phyloP scores from a whole-genome alignment of 257 asterid genomes.

The Echium plantagineum region DNA sequence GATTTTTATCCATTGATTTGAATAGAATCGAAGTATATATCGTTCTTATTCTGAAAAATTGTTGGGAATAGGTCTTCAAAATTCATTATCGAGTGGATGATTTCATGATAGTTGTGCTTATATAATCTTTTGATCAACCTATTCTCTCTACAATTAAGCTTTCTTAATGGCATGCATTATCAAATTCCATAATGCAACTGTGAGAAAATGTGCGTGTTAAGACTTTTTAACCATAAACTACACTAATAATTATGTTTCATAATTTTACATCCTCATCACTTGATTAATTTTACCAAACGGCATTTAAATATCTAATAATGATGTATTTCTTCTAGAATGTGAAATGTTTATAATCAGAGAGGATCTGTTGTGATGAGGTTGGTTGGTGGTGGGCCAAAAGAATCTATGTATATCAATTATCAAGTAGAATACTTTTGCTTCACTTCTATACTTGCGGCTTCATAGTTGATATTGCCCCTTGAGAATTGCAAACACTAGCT shows the following conservation, averaged over 20 bases:
- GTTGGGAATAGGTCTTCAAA: no score
- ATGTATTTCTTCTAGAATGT: constrained; percentile 3
- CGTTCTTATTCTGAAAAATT: no score
- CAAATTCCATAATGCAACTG: no score
- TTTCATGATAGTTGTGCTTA: no score
- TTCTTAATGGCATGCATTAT: no score
- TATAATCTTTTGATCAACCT: no score
- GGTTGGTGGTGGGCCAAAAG: constrained; percentile 5
- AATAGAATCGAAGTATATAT: no score
- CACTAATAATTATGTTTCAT: constrained; percentile 13
- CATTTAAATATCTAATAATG: no score
- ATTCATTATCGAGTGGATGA: no score
- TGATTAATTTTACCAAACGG: not conserved
- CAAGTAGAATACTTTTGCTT: constrained; percentile 23
- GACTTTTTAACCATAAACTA: not conserved
- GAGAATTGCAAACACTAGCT: not conserved
- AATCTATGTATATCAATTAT: constrained; percentile 9
- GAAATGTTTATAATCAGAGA: not conserved
- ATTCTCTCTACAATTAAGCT: no score
- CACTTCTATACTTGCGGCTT: constrained; percentile 16
- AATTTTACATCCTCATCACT: constrained; percentile 6
- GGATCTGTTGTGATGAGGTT: not conserved
- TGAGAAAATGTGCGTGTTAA: not conserved
- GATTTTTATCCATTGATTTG: no score
- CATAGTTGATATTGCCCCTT: no score